phyloP scores from a whole-genome alignment of 768 basidiomycete genomes.

The Lanmaoa rubissima region DNA sequence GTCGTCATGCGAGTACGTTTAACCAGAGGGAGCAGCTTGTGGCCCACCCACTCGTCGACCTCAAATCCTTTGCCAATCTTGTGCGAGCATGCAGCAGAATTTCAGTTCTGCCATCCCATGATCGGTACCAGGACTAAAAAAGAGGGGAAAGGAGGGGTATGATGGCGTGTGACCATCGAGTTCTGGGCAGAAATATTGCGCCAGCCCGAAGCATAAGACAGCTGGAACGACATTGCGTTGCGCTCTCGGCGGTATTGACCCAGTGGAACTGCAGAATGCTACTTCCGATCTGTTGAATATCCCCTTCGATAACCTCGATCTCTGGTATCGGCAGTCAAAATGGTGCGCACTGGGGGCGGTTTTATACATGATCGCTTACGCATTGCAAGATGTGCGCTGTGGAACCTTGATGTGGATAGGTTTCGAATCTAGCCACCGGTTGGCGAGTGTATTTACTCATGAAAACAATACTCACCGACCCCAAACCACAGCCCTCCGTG shows the following conservation, averaged over 20 bases:
- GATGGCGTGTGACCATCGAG: neutral
- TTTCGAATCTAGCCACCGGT: too few relatives aligned
- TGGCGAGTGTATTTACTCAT: too few relatives aligned
- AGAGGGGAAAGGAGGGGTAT: neutral
- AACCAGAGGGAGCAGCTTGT: neutral
- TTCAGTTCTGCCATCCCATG: neutral
- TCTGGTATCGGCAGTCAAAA: neutral
- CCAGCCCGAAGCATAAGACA: neutral
- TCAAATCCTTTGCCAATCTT: neutral
- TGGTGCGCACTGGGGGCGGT: neutral
- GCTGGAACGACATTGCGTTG: neutral
- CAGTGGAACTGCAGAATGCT: neutral
- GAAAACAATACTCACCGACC: too few relatives aligned
- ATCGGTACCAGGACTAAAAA: neutral
- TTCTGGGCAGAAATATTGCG: neutral
- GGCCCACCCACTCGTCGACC: neutral
- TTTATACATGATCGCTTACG: neutral
- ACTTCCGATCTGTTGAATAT: neutral
- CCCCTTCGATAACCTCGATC: constrained; percentile 2
- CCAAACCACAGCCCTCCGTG: too few relatives aligned
- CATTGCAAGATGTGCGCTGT: constrained; percentile 9
- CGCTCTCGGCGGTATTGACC: neutral
- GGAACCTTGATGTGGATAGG: neutral
- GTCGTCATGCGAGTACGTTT: neutral
- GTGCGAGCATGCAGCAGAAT: neutral